Percentiles rank a stretch among this genome's conserved stretches.
Evolutionary conservation across 2,329 filamentous ascomycete species (phyloP).

Genomic region (Venturia carpophila): DNA sequence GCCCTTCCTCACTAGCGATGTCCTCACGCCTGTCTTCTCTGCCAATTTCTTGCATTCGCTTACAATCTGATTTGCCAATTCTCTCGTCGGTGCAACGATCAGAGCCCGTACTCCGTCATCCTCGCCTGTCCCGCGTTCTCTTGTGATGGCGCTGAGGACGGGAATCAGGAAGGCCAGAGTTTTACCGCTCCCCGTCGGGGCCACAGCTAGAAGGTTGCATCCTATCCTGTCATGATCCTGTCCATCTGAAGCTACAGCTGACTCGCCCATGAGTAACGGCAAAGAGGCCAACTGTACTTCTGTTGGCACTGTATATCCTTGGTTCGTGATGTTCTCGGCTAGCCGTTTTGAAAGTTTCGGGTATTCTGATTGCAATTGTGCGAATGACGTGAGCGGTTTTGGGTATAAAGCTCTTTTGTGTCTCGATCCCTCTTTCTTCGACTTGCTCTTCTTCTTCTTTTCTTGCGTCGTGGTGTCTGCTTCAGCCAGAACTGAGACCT

Average conservation of each 20-base stretch:
- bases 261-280: constrained; percentile 62
- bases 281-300: constrained; percentile 87
- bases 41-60: constrained; percentile 77
- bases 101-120: constrained; percentile 32
- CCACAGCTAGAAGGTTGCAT: constrained; percentile 77
- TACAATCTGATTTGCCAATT: constrained; percentile 43
- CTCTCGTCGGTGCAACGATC: constrained; percentile 43
- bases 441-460: constrained; percentile 30
- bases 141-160: constrained; percentile 64
- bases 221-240: constrained; percentile 23
- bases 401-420: constrained; percentile 57
- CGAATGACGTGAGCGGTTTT: constrained; percentile 70
- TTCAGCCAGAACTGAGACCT: constrained; percentile 65
- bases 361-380: constrained; percentile 62
- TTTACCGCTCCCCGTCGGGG: constrained; percentile 94
- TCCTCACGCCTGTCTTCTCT: constrained; percentile 66
- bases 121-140: constrained; percentile 21
- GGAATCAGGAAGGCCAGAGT: constrained; percentile 90
- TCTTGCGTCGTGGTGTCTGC: constrained; percentile 42
- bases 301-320: constrained; percentile 81
- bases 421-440: constrained; percentile 29
- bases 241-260: constrained; percentile 37
- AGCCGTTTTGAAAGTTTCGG: constrained; percentile 61
- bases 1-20: constrained; percentile 77
- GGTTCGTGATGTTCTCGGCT: constrained; percentile 68